Percentiles rank a stretch among this genome's conserved stretches.
phyloP scores from a whole-genome alignment of 2,329 filamentous ascomycete genomes.

The Colletotrichum acutatum region DNA sequence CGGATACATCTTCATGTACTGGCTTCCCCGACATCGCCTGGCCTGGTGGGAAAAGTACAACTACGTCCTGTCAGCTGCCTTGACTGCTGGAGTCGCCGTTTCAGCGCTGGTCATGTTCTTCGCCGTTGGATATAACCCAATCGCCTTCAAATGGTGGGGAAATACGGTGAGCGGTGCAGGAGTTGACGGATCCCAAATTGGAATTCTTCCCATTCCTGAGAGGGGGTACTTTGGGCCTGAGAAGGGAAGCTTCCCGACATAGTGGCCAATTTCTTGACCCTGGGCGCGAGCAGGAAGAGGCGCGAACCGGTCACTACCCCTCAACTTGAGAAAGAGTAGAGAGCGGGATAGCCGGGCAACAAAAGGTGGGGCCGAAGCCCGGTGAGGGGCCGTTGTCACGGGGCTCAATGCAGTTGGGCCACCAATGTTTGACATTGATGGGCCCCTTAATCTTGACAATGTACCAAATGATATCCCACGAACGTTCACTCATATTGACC shows the following conservation, averaged over 20 bases:
- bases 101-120: slow-evolving; percentile 56
- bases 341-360: not conserved
- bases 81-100: slow-evolving; percentile 55
- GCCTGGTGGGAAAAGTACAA: slow-evolving; percentile 61
- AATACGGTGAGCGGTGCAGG: slow-evolving; percentile 44
- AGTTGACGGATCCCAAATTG: slow-evolving; percentile 39
- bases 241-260: slow-evolving; percentile 37
- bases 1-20: slow-evolving; percentile 56
- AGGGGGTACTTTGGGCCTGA: slow-evolving; percentile 43
- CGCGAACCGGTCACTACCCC: no score
- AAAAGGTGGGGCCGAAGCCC: not conserved
- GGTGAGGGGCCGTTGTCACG: not conserved
- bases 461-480: no score
- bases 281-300: no score
- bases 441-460: not conserved
- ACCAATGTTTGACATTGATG: slow-evolving; percentile 1
- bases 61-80: slow-evolving; percentile 55
- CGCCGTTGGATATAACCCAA: slow-evolving; percentile 51
- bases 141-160: slow-evolving; percentile 55
- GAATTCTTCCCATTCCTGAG: slow-evolving; percentile 38
- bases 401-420: not conserved
- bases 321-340: no score
- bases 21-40: slow-evolving; percentile 49
- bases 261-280: not conserved
- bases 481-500: not conserved